Conservation (phyloP, 306 rosid genomes). For the Amphicarpaea edgeworthii region DNA sequence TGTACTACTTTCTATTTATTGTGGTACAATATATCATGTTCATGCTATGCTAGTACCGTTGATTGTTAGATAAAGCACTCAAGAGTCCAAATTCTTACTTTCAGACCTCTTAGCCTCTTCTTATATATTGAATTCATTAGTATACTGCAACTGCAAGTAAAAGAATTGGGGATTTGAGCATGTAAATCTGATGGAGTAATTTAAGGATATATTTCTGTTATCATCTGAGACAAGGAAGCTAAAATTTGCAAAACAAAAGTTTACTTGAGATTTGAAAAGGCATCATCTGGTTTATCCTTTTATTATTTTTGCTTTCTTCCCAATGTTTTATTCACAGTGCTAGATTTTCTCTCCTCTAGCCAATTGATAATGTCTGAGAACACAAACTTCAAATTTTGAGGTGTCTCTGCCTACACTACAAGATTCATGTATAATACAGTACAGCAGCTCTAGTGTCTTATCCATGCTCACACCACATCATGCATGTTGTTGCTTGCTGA, state of each 20-base stretch:
- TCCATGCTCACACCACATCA: constrained; percentile 53
- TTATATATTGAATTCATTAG: background rate
- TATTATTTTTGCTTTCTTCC: too few species aligned
- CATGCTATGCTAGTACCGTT: background rate
- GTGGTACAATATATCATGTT: background rate
- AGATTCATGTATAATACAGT: too few species aligned
- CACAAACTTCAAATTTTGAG: too few species aligned
- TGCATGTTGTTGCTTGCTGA: constrained; percentile 56
- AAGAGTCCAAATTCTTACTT: background rate
- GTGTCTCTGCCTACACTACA: too few species aligned
- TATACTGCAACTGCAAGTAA: background rate
- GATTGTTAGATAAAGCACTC: background rate
- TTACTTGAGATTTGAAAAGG: background rate
- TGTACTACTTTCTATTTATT: background rate
- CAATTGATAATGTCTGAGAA: too few species aligned
- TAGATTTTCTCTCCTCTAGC: too few species aligned
- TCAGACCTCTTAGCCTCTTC: background rate
- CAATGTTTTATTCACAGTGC: too few species aligned
- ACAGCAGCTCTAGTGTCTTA: constrained; percentile 61
- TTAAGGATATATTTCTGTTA: background rate
- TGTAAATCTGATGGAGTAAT: background rate
- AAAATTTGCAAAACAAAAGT: background rate
- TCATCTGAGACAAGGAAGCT: background rate
- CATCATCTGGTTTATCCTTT: too few species aligned
- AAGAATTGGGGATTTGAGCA: background rate